Evolutionary conservation across 768 basidiomycete species (phyloP).

Genomic region (Rhizopogon vulgaris): DNA sequence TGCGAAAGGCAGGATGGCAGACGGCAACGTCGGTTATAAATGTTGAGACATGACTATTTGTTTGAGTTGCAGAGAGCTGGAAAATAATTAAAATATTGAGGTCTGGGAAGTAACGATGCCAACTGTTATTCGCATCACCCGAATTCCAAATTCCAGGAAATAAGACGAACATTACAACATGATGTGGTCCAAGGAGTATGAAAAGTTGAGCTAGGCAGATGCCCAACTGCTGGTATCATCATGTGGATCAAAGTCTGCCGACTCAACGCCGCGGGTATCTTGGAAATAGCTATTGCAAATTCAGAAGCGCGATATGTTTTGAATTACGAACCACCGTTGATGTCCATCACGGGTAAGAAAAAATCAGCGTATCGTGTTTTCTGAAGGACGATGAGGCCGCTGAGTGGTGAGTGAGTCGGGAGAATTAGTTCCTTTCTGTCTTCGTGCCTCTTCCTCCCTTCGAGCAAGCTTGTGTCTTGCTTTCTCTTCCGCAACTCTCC

Average conservation of each 20-base stretch:
- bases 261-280: neutral
- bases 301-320: neutral
- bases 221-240: neutral
- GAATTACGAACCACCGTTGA: neutral
- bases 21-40: neutral
- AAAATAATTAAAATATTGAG: neutral
- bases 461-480: slow-evolving; percentile 25
- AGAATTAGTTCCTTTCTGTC: slow-evolving; percentile 16
- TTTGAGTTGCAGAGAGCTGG: neutral
- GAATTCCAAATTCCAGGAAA: neutral
- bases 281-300: neutral
- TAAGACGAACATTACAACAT: neutral
- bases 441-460: slow-evolving; percentile 21
- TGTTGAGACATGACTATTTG: neutral
- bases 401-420: slow-evolving; percentile 3
- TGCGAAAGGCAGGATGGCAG: no score
- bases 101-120: neutral
- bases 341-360: neutral
- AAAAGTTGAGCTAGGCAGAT: neutral
- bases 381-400: neutral
- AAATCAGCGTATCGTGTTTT: neutral
- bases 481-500: slow-evolving; percentile 50
- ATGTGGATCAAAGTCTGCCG: neutral
- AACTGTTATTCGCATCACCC: neutral
- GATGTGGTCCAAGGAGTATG: neutral